Conservation (phyloP, 2,329 filamentous ascomycete species). For the Cyphellophora europaea region DNA sequence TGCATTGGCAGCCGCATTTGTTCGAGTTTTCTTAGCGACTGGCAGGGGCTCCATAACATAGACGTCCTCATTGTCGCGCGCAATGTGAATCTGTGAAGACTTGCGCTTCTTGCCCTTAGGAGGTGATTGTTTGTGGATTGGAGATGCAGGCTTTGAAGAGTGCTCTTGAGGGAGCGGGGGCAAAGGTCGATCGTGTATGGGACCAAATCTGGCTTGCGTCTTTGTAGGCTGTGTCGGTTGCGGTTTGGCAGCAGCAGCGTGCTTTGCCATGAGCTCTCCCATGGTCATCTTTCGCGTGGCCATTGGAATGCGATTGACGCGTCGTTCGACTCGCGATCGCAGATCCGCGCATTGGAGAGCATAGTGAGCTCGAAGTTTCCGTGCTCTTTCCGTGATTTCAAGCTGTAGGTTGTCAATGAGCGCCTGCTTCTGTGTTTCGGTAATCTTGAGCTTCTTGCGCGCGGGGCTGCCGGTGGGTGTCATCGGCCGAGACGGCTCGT, state of each 20-base stretch:
- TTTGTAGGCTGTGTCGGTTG: conserved; percentile 20
- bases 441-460: conserved; percentile 54
- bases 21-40: conserved; percentile 57
- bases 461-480: conserved; percentile 47
- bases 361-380: conserved; percentile 82
- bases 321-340: conserved; percentile 77
- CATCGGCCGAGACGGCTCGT: conserved; percentile 36
- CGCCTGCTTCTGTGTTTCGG: conserved; percentile 68
- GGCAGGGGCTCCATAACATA: conserved; percentile 38
- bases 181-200: conserved; percentile 20
- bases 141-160: conserved; percentile 4
- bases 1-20: conserved; percentile 38
- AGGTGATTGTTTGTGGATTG: conserved; percentile 2
- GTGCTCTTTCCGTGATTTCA: conserved; percentile 77
- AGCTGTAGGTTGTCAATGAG: conserved; percentile 83
- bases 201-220: conserved; percentile 8
- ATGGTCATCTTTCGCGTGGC: conserved; percentile 71
- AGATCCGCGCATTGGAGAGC: conserved; percentile 79
- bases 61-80: conserved; percentile 51
- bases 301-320: conserved; percentile 83
- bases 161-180: conserved; percentile 22
- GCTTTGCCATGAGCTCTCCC: conserved; percentile 52
- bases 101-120: conserved; percentile 20
- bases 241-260: conserved; percentile 36
- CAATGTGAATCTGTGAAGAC: conserved; percentile 12